Percentiles rank a stretch among this genome's conserved stretches.
These are phyloP conservation scores for Candida sp. DNA, from an alignment of 1,139 yeast species.

Conservation along the genomic window DNA sequence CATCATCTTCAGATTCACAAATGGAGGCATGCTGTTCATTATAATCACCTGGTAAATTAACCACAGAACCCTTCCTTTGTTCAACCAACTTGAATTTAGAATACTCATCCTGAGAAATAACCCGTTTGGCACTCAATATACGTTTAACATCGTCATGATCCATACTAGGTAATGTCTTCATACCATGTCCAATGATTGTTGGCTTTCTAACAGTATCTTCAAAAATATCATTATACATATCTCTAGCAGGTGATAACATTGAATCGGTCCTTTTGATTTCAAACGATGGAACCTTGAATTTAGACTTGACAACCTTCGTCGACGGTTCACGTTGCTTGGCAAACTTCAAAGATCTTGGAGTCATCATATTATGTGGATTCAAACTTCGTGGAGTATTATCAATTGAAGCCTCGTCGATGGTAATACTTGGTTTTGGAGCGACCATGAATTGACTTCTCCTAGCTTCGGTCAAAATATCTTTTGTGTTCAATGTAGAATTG, in stretches of 20 bases:
- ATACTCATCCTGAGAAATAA: conserved; percentile 43
- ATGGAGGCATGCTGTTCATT: conserved; percentile 42
- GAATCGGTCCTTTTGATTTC: conserved; percentile 39
- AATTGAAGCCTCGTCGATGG: background rate
- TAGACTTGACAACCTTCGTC: conserved; percentile 15
- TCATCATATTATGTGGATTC: background rate
- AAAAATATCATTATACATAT: conserved; percentile 42
- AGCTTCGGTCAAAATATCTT: conserved; percentile 19
- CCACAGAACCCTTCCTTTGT: conserved; percentile 25
- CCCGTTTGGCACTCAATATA: conserved; percentile 36
- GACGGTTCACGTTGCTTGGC: background rate
- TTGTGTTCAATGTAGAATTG: conserved; percentile 25
- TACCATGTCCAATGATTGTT: conserved; percentile 38
- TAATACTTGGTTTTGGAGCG: background rate
- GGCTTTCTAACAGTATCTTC: conserved; percentile 32
- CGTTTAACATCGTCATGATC: conserved; percentile 46
- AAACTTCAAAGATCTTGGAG: conserved; percentile 2
- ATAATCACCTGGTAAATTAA: conserved; percentile 23
- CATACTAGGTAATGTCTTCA: conserved; percentile 46
- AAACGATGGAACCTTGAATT: conserved; percentile 42
- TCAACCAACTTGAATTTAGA: conserved; percentile 33
- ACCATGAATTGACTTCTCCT: background rate
- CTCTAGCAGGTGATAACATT: conserved; percentile 28
- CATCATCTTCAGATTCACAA: conserved; percentile 21
- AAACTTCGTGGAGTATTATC: background rate